Evolutionary conservation across 176 grass and related monocot species (phyloP), one percentile per base, ranked within the genome.

Genomic region (Miscanthus lutarioriparius): DNA sequence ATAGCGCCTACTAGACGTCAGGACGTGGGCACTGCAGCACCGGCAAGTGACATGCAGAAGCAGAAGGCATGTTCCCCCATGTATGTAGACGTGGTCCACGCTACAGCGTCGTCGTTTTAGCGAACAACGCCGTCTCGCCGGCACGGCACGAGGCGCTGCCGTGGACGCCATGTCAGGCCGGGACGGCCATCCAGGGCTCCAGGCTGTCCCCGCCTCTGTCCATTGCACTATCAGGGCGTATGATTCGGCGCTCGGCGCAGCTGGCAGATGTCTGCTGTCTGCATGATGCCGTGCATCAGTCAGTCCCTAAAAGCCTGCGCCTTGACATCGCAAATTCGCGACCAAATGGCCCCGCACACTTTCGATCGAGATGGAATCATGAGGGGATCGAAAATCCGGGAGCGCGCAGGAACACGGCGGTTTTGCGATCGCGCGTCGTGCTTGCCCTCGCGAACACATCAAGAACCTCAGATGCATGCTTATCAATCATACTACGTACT

Each of bases 121-220:
- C 51, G 35, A 61, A 72, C 80, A 72, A 28, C 32, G n/a, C 1
- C 36, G 14, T 10, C 47, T 2, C 37, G 14, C 47, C 32, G 47
- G 63, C 83, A 85, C 30, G 33, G 43, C 72, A 75, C 59, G 61
- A 53, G 12, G 14, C 41, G 30, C 41, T 28, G 61, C 61, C 43
- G 72, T 76, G 27, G 41, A 17, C 22, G 67, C 67, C 12, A 59
- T 51, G 66, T 20, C 65, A 28, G 33, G 20, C 79, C 40, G 59
- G 59, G 11, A 27, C 59, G 59, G 25, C 59, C 59, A 26, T n/a
- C 58, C 53, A 20, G 7, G 53, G 7, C 35, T 36, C 35, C 35
- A 36, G 45, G 45, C 14, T 48, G 45, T 0, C 8, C 8, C 17
- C 30, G 27, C 48, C 15, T 22, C 30, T n/a, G 54, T n/a, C 1